These are phyloP conservation scores for Cystoderma amianthinum DNA, from an alignment of 768 basidiomycete genomes.

Conservation along the genomic window DNA sequence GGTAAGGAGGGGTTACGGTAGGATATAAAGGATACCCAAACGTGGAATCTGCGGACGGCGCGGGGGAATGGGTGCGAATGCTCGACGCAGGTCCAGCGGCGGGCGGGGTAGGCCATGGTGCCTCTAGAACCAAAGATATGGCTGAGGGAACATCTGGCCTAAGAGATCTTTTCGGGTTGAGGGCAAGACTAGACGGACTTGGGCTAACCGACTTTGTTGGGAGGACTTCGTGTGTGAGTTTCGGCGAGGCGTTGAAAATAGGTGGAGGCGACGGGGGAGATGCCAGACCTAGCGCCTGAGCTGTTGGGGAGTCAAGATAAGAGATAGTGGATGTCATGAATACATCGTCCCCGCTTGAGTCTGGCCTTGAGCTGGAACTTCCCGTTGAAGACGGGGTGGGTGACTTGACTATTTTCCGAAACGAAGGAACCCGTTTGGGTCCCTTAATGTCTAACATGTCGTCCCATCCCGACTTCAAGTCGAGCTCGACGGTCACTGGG, in stretches of 20 bases:
- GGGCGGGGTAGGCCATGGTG: background rate
- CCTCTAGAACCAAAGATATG: background rate
- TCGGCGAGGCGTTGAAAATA: conserved; percentile 8
- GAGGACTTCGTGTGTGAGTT: background rate
- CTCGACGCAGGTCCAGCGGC: background rate
- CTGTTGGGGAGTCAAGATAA: conserved; percentile 38
- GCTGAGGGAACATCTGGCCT: background rate
- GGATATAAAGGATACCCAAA: background rate
- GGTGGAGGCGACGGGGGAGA: conserved; percentile 18
- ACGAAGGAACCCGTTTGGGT: conserved; percentile 11
- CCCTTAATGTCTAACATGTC: conserved; percentile 32
- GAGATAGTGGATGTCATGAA: conserved; percentile 36
- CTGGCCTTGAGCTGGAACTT: conserved; percentile 17
- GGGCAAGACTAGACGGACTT: background rate
- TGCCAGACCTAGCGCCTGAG: conserved; percentile 31
- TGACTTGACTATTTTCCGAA: conserved; percentile 11
- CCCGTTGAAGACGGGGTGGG: conserved; percentile 3
- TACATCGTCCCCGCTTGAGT: conserved; percentile 24
- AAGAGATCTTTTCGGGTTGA: background rate
- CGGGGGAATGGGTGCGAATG: conserved; percentile 1
- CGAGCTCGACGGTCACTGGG: conserved; percentile 25
- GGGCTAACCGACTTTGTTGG: background rate
- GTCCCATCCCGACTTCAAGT: conserved; percentile 49
- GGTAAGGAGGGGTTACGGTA: background rate
- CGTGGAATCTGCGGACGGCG: background rate